Evolutionary conservation across 176 grass and related monocot genomes (phyloP), one percentile per base, ranked within the genome.

Genomic region (Chloris gayana): DNA sequence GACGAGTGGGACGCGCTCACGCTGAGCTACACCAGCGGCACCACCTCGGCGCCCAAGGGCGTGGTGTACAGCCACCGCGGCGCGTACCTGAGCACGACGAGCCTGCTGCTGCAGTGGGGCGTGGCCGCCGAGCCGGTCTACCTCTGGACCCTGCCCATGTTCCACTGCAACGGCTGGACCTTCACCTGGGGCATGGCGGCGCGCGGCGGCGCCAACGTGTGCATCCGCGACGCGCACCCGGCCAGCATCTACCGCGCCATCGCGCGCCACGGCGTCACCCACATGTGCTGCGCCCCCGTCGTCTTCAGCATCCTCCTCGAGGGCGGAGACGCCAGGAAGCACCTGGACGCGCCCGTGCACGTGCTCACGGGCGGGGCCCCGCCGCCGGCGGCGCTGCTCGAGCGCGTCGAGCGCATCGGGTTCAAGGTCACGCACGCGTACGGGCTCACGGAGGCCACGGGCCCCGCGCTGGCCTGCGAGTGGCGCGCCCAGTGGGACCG

Each of bases 91-190:
- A 50, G 47, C 47, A 50, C 47, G 1, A 70, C 83, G 4, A 91
- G 84, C 73, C 35, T 91, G 15, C 81, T 94, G 7, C 37, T 91
- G 63, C 84, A 88, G 56, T 89, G 92, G 92, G 89, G 56, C 31
- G 69, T 94, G 11, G 72, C 73, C 26, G 59, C 31, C 33, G 84
- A 89, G 73, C 89, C 92, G 14, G 89, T 94, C 17, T 94, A 94
- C 74, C 80, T 94, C 1, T 94, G 92, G 92, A 87, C 92, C 19
- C 92, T 94, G 11, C 92, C 92, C 69, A 94, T 94, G 92, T 94
- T 94, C 86, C 92, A 95, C 80, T 89, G 89, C 85, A 94, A 94
- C 69, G 92, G 92, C 4, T 94, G 92, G 92, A 89, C 88, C 17
- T 91, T 94, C 84, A 85, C 92, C 0, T 94, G 92, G 92, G 92